Evolutionary conservation across 179 eudicot species (phyloP), one percentile per base, ranked within the genome.

Genomic region (Actinidia chinensis): DNA sequence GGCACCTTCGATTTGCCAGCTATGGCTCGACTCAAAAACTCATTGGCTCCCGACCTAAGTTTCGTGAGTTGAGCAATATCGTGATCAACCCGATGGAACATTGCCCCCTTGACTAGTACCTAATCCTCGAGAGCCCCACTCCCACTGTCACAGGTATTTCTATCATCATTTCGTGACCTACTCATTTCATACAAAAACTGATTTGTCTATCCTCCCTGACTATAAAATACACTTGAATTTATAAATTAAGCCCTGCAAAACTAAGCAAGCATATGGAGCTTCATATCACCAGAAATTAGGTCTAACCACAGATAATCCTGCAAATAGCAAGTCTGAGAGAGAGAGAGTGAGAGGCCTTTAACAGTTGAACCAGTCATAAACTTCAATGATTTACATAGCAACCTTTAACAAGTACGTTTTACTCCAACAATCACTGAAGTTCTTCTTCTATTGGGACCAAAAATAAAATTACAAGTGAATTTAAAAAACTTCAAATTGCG

Each of bases 21-120:
- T n/a, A 55, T 63, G 17, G 76, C 60, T 71, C 78, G 78, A 68
- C 84, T 80, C 65, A 90, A 61, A 28, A 68, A 82, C 20, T 81
- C 80, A 79, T 82, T 83, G 18, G 98, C 97, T 59, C 76, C 82
- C 20, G 98, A 86, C 78, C 77, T 85, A 73, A 87, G 82, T 79
- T 80, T 91, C 20, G 98, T 91, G 71, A 86, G 73, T 28, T 91
- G 92, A 2, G 87, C 85, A 76, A 93, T 86, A 51, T 93, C 97
- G 52, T 89, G 86, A 83, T 89, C 92, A 68, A 76, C 54, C 60
- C 4, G 82, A 79, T 36, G 58, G 64, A 15, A 52, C 77, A 23
- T 52, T 64, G 9, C 25, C 6, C 50, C 66, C 75, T 55, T 63
- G 75, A 63, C 69, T 76, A 25, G 75, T 63, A 81, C 67, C 56